phyloP scores from a whole-genome alignment of 2,329 filamentous ascomycete species.

The Fusarium marasasianum region DNA sequence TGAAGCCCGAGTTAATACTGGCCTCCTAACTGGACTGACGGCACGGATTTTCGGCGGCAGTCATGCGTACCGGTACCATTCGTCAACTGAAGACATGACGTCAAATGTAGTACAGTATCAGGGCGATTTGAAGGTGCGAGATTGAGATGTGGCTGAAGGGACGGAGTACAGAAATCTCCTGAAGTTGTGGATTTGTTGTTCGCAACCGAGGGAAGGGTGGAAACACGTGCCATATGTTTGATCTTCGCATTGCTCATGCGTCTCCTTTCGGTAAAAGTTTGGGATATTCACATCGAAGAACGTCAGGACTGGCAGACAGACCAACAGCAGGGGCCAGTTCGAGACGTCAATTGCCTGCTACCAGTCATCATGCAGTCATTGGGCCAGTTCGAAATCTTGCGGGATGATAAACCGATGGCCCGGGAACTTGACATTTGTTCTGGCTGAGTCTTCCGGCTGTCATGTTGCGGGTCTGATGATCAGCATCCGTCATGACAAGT shows the following conservation, averaged over 20 bases:
- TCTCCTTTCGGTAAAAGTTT: neutral
- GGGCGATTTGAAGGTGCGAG: neutral
- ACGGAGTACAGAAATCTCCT: neutral
- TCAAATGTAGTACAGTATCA: neutral
- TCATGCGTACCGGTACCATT: neutral
- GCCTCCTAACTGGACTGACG: neutral
- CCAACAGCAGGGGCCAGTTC: neutral
- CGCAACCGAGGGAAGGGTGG: neutral
- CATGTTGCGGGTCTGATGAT: constrained; percentile 19
- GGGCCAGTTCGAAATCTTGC: neutral
- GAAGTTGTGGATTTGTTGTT: neutral
- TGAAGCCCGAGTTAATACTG: neutral
- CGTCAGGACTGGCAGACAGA: neutral
- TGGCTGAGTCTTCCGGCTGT: constrained; percentile 2
- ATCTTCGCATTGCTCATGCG: neutral
- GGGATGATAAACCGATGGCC: neutral
- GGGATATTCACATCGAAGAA: neutral
- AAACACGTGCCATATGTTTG: constrained; percentile 7
- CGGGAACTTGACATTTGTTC: constrained; percentile 2
- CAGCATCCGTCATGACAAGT: constrained; percentile 11
- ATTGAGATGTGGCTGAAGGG: neutral
- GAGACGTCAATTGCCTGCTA: neutral
- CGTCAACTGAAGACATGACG: neutral
- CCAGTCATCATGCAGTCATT: neutral
- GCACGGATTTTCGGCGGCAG: neutral